A percentile compares a stretch with the other conserved stretches of the same genome.
Conservation (phyloP, 148 eudicot species). For the Camellia sinensis region DNA sequence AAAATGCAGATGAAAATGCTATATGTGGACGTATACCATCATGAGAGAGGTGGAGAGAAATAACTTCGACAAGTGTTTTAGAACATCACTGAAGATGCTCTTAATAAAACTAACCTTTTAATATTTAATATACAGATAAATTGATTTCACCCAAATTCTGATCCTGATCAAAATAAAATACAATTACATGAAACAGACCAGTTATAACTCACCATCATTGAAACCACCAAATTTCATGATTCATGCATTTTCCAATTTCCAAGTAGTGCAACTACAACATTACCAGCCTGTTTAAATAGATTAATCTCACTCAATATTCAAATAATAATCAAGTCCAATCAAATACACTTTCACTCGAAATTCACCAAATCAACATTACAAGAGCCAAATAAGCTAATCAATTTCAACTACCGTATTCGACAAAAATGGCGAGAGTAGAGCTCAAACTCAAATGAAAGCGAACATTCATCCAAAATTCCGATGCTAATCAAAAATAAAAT, state of each 20-base stretch:
- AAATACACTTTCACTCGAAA: not conserved
- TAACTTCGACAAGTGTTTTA: too few relatives aligned
- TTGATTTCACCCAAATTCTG: not conserved
- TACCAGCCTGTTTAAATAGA: not conserved
- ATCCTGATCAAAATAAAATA: not conserved
- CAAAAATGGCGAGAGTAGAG: not conserved
- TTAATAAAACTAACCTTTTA: too few relatives aligned
- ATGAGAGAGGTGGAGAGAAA: too few relatives aligned
- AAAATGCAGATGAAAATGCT: too few relatives aligned
- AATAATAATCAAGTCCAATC: not conserved
- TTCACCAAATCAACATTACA: not conserved
- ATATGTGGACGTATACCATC: too few relatives aligned
- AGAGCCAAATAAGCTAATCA: not conserved
- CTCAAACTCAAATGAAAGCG: constrained; percentile 10
- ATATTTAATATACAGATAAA: not conserved
- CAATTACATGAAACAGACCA: not conserved
- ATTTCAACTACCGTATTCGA: not conserved
- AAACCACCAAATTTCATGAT: not conserved
- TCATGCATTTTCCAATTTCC: not conserved
- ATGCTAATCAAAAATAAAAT: not conserved
- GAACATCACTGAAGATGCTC: too few relatives aligned
- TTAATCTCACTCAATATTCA: not conserved
- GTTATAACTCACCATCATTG: not conserved
- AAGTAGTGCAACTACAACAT: not conserved
- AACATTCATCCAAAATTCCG: not conserved